phyloP scores from a whole-genome alignment of 345 rosid species.

The Dovyalis caffra region DNA sequence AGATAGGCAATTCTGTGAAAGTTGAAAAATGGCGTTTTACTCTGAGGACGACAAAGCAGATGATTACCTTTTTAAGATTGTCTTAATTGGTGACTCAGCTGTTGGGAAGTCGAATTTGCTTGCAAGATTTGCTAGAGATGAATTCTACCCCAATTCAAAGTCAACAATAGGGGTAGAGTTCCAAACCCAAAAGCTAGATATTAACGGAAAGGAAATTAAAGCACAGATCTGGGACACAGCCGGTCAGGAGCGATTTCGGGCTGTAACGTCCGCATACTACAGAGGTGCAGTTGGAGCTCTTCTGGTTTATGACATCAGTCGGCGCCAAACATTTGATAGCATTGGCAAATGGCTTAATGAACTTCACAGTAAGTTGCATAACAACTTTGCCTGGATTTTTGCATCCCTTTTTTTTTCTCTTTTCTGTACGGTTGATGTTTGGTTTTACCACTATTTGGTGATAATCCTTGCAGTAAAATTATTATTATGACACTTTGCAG shows the following conservation, averaged over 20 bases:
- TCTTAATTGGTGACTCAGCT: constrained; percentile 90
- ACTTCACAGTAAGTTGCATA: constrained; percentile 73
- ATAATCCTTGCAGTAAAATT: not conserved
- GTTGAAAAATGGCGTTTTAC: constrained; percentile 65
- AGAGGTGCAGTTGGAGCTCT: constrained; percentile 99
- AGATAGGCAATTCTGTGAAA: constrained; percentile 32
- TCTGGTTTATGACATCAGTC: constrained; percentile 88
- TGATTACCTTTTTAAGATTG: constrained; percentile 96
- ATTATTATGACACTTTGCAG: not conserved
- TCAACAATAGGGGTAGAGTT: constrained; percentile 98
- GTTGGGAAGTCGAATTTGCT: constrained; percentile 97
- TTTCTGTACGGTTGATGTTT: not conserved
- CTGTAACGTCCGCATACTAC: constrained; percentile 95
- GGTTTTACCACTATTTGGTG: not conserved
- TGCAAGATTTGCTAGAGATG: constrained; percentile 95
- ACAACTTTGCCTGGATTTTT: not conserved
- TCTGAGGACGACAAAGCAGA: constrained; percentile 74
- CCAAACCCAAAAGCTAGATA: constrained; percentile 91
- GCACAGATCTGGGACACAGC: constrained; percentile 99
- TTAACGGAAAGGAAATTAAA: constrained; percentile 86
- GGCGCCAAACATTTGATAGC: constrained; percentile 86
- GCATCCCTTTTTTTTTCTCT: not conserved
- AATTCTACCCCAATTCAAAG: constrained; percentile 89
- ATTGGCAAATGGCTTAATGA: constrained; percentile 96
- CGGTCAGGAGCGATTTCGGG: constrained; percentile 98